Base-by-base conservation (phyloP, 306 rosid species). In the Arachis stenosperma region DNA sequence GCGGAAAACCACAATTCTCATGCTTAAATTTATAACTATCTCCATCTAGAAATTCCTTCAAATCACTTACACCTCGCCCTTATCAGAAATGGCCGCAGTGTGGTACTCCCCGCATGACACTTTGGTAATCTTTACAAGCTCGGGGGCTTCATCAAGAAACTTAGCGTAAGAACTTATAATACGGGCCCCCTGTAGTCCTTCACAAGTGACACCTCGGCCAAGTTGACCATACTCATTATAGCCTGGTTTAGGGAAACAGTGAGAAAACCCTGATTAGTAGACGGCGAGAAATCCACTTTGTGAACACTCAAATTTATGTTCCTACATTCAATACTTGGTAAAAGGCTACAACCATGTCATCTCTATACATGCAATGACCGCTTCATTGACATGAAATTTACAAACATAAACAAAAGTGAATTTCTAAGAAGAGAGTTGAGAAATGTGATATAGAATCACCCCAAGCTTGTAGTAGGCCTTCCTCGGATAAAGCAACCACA, bases 71-170 rank as follows among this genome's bases (percentile, higher is more conserved):
- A 89, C 96, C 96, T 93, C 96, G 84, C 92, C 97, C 76, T 68
- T 80, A 52, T 93, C 93, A 78, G 97, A 90, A 80, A 90, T 80
- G 81, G 94, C 98, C 36, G 97, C 98, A 4, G 92, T 75, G 84
- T 93, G 96, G 90, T 90, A 90, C 89, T 93, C 98, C 87, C 98
- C 98, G 44, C 98, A 90, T 78, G 97, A 93, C 89, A 93, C 96
- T 47, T 75, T 88, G 84, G 86, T 86, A 86, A 93, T 86, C 90
- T 85, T 93, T 85, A 93, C 96, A 62, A 74, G 88, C 80, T 93
- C 98, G 13, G 98, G 98, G 79, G 98, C 77, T 70, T 93, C 98
- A 72, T 93, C 98, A 81, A 93, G 98, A 83, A 87, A 90, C 82
- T 75, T 90, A 15, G 97, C 96, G 76, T 83, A 93, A 77, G 90